Evolutionary conservation across 1,284 basidiomycete species (phyloP), one percentile per base, ranked within the genome.

Genomic region (Bondarzewia mesenterica): DNA sequence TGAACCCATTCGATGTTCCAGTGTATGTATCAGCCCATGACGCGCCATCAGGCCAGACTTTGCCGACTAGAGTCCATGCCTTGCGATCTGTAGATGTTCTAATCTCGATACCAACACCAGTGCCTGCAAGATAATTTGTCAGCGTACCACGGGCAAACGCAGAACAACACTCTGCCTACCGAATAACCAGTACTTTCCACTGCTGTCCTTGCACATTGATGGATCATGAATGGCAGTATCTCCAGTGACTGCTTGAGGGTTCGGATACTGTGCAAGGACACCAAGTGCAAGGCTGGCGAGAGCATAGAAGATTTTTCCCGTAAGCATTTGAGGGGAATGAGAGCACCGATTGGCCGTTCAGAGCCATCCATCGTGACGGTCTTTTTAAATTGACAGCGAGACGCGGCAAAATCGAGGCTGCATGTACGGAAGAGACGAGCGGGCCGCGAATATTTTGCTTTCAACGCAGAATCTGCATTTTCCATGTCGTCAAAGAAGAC

Each of bases 21-120:
- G 75, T 78, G 56, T 71, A 79, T 32, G 60, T 36, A 51, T 78
- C 69, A 3, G 77, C 77, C 69, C 75, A 73, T 29, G 66, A 62
- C 8, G 74, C 64, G 29, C 73, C 74, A 50, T 71, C 65, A 3
- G 74, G 73, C 65, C 70, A 81, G 7, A 79, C 75, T 16, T 57
- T 57, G 18, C 78, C 78, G 12, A 64, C 60, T 5, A 66, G 54
- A 4, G 70, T 75, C 74, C 74, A 81, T 15, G 66, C 67, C 2
- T 60, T 74, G 20, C 75, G 63, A 56, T 79, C 76, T 6, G 68
- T 68, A 0, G 75, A 77, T 1, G 76, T 78, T 22, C 70, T 65
- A 51, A 80, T 78, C 43, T 73, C 67, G 27, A 79, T 67, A 7
- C 77, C 76, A 42, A 61, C 57, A 8, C 68, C 74, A 23, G 73